Conservation (phyloP, 1,139 yeast species). For the Geotrichum cucujoidarum region DNA sequence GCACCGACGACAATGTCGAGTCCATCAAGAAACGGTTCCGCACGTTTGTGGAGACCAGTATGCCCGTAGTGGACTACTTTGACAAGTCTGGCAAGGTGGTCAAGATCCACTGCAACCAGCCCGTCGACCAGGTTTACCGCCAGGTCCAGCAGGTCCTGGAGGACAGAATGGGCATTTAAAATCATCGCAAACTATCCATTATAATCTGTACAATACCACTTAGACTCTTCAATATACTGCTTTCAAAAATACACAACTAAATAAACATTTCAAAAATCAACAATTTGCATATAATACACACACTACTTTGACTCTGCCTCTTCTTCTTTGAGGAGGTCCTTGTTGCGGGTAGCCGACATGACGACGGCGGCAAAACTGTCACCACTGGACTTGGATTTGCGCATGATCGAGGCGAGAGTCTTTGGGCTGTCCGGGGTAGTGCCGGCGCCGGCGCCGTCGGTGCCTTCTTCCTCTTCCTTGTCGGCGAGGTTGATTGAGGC, state of each 20-base stretch:
- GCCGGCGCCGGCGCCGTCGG: constrained; percentile 28
- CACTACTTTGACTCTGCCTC: too few relatives aligned
- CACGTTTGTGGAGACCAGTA: constrained; percentile 81
- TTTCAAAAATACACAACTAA: too few relatives aligned
- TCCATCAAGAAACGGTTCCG: constrained; percentile 83
- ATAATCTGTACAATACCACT: too few relatives aligned
- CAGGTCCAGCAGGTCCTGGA: constrained; percentile 46
- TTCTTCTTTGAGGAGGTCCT: constrained; percentile 39
- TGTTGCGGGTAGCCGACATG: constrained; percentile 61
- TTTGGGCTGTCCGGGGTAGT: neutral
- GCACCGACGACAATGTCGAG: constrained; percentile 89
- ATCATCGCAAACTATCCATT: too few relatives aligned
- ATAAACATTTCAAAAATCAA: too few relatives aligned
- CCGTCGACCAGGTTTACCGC: constrained; percentile 73
- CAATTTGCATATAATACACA: too few relatives aligned
- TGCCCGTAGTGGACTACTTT: constrained; percentile 90
- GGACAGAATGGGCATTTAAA: constrained; percentile 14
- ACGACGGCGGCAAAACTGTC: constrained; percentile 78
- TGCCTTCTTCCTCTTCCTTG: constrained; percentile 51
- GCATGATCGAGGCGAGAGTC: constrained; percentile 21
- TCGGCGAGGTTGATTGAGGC: constrained; percentile 52
- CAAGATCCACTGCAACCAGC: constrained; percentile 68
- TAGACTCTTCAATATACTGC: too few relatives aligned
- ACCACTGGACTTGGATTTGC: too few relatives aligned
- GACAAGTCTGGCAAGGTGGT: constrained; percentile 73